Evolutionary conservation across 1,284 basidiomycete genomes (phyloP).

Genomic region (Stygiomarasmius scandens): DNA sequence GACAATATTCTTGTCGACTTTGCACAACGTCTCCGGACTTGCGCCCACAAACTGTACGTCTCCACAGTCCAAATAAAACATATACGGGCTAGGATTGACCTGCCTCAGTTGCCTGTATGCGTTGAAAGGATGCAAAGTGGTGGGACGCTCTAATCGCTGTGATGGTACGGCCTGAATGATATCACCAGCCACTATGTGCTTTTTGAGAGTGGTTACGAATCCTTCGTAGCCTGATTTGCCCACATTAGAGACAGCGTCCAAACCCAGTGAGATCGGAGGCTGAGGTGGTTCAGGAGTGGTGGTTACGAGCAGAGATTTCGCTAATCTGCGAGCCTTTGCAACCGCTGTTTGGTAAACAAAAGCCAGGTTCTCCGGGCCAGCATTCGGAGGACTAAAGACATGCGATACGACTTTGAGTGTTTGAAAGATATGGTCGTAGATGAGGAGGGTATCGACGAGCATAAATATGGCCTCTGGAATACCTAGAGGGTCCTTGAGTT

Average conservation of each 20-base stretch:
- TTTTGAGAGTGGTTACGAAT: constrained; percentile 91
- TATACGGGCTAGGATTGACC: constrained; percentile 97
- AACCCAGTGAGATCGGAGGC: constrained; percentile 69
- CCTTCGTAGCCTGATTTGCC: constrained; percentile 92
- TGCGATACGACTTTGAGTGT: constrained; percentile 95
- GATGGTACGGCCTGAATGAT: constrained; percentile 99
- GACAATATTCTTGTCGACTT: constrained; percentile 90
- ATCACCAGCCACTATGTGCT: constrained; percentile 94
- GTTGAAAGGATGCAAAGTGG: constrained; percentile 95
- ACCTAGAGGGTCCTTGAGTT: constrained; percentile 74
- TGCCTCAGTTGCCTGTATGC: constrained; percentile 91
- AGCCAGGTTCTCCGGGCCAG: constrained; percentile 64
- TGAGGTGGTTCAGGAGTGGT: constrained; percentile 70
- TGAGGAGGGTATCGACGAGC: constrained; percentile 92
- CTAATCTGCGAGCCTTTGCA: constrained; percentile 75
- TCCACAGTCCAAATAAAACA: constrained; percentile 97
- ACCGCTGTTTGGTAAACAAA: constrained; percentile 85
- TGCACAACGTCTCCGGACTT: constrained; percentile 97
- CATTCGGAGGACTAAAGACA: constrained; percentile 80
- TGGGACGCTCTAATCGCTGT: constrained; percentile 86
- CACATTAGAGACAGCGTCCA: constrained; percentile 84
- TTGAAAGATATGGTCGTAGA: constrained; percentile 98
- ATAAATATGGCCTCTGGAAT: constrained; percentile 98
- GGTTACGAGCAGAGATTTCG: constrained; percentile 64
- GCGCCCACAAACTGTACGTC: constrained; percentile 95